These are phyloP conservation scores for Tulasnella sp. DNA, from an alignment of 768 basidiomycete species.

Conservation along the genomic window DNA sequence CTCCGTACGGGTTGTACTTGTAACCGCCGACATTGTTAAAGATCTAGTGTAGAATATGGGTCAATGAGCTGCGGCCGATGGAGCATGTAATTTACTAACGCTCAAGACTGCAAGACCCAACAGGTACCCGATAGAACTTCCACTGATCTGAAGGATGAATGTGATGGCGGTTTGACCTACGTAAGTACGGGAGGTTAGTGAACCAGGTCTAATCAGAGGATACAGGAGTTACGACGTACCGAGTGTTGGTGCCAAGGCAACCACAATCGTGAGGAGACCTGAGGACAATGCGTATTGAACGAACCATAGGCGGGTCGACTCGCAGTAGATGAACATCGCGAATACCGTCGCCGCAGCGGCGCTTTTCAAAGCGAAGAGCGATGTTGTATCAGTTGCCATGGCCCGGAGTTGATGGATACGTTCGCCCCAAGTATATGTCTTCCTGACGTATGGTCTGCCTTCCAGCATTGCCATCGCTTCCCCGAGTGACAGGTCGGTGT, in stretches of 20 bases:
- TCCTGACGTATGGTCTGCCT: conserved; percentile 17
- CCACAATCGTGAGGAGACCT: conserved; percentile 26
- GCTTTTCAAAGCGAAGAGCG: conserved; percentile 24
- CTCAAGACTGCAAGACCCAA: conserved; percentile 20
- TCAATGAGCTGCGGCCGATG: too few species aligned
- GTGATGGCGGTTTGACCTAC: conserved; percentile 24
- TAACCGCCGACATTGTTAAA: conserved; percentile 27
- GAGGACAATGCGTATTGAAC: conserved; percentile 23
- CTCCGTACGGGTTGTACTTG: conserved; percentile 24
- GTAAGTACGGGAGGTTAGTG: background rate
- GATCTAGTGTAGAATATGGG: conserved; percentile 17
- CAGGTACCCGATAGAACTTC: conserved; percentile 22
- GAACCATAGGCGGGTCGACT: conserved; percentile 23
- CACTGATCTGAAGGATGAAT: conserved; percentile 26
- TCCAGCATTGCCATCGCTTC: conserved; percentile 26
- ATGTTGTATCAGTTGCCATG: conserved; percentile 15
- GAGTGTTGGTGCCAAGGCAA: conserved; percentile 26
- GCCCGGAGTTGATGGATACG: conserved; percentile 18
- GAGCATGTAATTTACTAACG: conserved; percentile 2
- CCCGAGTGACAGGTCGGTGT: conserved; percentile 19
- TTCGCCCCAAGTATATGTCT: conserved; percentile 17
- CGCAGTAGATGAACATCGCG: conserved; percentile 24
- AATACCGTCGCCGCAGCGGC: conserved; percentile 23
- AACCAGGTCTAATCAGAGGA: background rate
- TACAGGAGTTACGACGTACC: conserved; percentile 10